These are phyloP conservation scores for Dipodascus geniculatus DNA, from an alignment of 805 yeast species.

Conservation along the genomic window DNA sequence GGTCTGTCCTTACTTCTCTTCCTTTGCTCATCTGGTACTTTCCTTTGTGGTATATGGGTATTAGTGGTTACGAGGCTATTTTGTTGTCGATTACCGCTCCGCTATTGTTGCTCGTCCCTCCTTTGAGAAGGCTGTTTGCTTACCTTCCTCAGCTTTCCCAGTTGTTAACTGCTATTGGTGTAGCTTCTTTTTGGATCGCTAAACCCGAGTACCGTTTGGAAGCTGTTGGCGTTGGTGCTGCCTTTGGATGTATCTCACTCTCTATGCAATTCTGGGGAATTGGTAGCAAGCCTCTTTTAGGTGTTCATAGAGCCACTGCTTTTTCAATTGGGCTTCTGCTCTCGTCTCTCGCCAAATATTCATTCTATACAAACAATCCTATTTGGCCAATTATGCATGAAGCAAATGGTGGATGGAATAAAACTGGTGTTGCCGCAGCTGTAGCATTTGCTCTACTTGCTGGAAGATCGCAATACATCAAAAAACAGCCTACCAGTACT, in stretches of 20 bases:
- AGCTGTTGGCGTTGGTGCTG: constrained; percentile 52
- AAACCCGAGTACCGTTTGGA: constrained; percentile 63
- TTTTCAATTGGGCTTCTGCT: constrained; percentile 61
- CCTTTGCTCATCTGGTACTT: constrained; percentile 90
- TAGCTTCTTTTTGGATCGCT: constrained; percentile 61
- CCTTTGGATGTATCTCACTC: constrained; percentile 49
- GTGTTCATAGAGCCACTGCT: constrained; percentile 38
- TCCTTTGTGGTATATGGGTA: constrained; percentile 97
- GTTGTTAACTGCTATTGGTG: constrained; percentile 45
- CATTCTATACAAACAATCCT: constrained; percentile 79
- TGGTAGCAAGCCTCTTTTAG: constrained; percentile 22
- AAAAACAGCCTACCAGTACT: constrained; percentile 15
- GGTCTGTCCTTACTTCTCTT: constrained; percentile 75
- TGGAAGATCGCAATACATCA: constrained; percentile 24
- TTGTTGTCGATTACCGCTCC: constrained; percentile 51
- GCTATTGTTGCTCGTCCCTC: constrained; percentile 37
- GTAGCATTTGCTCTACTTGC: constrained; percentile 53
- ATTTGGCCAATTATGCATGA: constrained; percentile 90
- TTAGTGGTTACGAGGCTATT: constrained; percentile 83
- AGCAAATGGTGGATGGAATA: constrained; percentile 78
- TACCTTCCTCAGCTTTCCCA: constrained; percentile 43
- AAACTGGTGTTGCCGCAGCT: constrained; percentile 55
- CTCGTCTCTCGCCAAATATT: constrained; percentile 65
- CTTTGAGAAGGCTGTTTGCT: constrained; percentile 30
- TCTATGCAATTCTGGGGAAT: constrained; percentile 39